Evolutionary conservation across 352 stramenopile genomes (phyloP), one percentile per base, ranked within the genome.

Genomic region (Globisporangium heterothallicum): DNA sequence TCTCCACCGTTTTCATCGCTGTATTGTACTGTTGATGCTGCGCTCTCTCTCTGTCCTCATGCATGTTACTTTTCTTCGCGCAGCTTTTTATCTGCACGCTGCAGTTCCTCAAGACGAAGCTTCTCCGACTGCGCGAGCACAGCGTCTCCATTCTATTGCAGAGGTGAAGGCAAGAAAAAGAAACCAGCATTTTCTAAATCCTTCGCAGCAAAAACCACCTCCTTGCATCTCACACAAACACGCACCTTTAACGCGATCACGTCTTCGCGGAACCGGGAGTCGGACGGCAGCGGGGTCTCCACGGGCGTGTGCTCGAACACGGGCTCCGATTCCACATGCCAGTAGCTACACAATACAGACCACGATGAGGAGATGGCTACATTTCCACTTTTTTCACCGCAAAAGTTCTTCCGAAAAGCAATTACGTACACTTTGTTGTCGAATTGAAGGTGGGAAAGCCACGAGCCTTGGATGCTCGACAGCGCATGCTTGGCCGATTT

Each of bases 241-340:
- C 42, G 8, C 34, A 81, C 66, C 62, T 84, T 78, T 13, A 91
- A 58, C 2, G 70, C 69, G 34, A 76, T 59, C 12, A 88, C 58
- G 60, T 91, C 80, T 58, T 86, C 70, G 2, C 81, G 74, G 60
- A 69, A 87, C 16, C 74, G 58, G 35, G 69, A 76, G 49, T 92
- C 81, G 1, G 78, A 89, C 3, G 68, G 67, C 21, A 88, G 58
- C 16, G 78, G 53, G 3, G 60, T 41, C 18, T 57, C 49, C 7
- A 88, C 66, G 0, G 75, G 72, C 13, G 35, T 61, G 54, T 85
- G 75, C 30, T 76, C 61, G 41, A 80, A 86, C 8, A 68, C 72
- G 14, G 80, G 78, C 53, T 86, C 78, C 0, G 75, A 80, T 27
- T 86, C 74, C 19, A 89, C 64, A 30, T 88, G 70, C 80, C 80